These are phyloP conservation scores for Ceratobasidium sp. DNA, from an alignment of 1,284 basidiomycete genomes.

Conservation along the genomic window DNA sequence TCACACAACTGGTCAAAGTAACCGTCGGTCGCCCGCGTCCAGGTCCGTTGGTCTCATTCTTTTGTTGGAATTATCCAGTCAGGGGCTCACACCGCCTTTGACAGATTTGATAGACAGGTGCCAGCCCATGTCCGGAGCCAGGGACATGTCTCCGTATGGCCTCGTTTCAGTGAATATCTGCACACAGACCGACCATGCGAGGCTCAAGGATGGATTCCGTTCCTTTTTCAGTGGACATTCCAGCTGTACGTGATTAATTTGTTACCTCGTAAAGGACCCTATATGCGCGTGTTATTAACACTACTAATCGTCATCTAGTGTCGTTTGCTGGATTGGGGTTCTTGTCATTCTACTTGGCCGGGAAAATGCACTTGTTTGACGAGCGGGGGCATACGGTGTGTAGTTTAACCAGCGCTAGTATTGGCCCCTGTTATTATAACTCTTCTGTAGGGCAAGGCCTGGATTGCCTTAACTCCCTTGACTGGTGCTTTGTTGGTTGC, in stretches of 20 bases:
- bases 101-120: constrained; percentile 75
- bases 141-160: constrained; percentile 76
- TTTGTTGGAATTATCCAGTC: too few relatives aligned
- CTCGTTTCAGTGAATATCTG: constrained; percentile 84
- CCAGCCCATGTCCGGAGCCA: constrained; percentile 74
- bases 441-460: constrained; percentile 72
- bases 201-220: constrained; percentile 87
- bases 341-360: constrained; percentile 88
- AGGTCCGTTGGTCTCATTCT: constrained; percentile 60
- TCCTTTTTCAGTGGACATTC: constrained; percentile 96
- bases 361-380: constrained; percentile 94
- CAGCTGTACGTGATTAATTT: constrained; percentile 68
- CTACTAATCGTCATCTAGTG: constrained; percentile 62
- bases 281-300: constrained; percentile 21
- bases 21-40: constrained; percentile 89
- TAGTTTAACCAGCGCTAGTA: not conserved
- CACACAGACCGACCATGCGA: constrained; percentile 71
- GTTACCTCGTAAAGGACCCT: constrained; percentile 14
- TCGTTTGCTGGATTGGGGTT: constrained; percentile 95
- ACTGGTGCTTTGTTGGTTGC: constrained; percentile 87
- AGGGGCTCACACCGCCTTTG: not conserved
- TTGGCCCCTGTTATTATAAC: not conserved
- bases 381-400: constrained; percentile 73
- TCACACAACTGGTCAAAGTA: constrained; percentile 87
- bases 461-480: constrained; percentile 84